These are phyloP conservation scores for Aspergillus tubingensis DNA, from an alignment of 2,329 filamentous ascomycete genomes.

Conservation along the genomic window DNA sequence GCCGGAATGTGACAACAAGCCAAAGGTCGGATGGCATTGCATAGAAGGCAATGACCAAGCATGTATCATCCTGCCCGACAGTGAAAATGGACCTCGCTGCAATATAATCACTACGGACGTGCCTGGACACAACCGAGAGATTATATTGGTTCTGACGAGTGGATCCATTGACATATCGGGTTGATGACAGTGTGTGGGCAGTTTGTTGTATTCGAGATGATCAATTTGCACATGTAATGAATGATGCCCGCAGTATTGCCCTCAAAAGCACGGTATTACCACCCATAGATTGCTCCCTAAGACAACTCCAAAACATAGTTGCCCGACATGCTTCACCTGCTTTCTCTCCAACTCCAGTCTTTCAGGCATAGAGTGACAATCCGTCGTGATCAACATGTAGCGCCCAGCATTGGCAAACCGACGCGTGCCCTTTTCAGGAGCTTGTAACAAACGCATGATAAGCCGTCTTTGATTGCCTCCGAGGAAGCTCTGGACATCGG, in stretches of 20 bases:
- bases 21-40: slow-evolving; percentile 30
- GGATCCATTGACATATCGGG: slow-evolving; percentile 37
- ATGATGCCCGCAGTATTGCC: slow-evolving; percentile 7
- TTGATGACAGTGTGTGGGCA: slow-evolving; percentile 51
- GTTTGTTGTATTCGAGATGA: slow-evolving; percentile 40
- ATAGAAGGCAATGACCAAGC: slow-evolving; percentile 23
- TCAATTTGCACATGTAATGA: slow-evolving; percentile 20
- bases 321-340: slow-evolving; percentile 54
- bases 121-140: slow-evolving; percentile 18
- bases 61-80: slow-evolving; percentile 36
- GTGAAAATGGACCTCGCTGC: slow-evolving; percentile 59
- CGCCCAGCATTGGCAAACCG: slow-evolving; percentile 57
- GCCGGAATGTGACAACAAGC: slow-evolving; percentile 44
- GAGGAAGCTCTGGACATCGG: slow-evolving; percentile 48
- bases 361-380: slow-evolving; percentile 54
- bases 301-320: slow-evolving; percentile 43
- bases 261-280: background rate
- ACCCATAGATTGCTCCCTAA: slow-evolving; percentile 50
- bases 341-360: slow-evolving; percentile 48
- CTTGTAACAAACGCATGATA: slow-evolving; percentile 49
- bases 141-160: slow-evolving; percentile 60
- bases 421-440: slow-evolving; percentile 46
- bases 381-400: slow-evolving; percentile 64
- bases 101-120: slow-evolving; percentile 31
- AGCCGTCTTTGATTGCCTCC: slow-evolving; percentile 46